These are phyloP conservation scores for Macrocybe gigantea DNA, from an alignment of 768 basidiomycete genomes.

Conservation along the genomic window DNA sequence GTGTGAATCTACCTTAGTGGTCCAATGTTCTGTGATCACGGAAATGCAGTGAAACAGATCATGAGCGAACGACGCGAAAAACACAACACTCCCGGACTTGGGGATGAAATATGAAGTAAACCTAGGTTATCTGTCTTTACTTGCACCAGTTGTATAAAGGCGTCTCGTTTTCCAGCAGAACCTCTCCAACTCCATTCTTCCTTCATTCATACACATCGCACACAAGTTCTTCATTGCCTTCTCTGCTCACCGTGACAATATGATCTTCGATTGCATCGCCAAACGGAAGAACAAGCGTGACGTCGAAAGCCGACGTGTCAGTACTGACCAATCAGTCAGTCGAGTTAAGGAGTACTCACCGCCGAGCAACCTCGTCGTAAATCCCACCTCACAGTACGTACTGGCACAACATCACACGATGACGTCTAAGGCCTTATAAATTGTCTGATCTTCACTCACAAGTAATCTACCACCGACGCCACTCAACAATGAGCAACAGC, in stretches of 20 bases:
- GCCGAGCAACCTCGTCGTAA: conserved; percentile 58
- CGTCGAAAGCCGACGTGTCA: conserved; percentile 1
- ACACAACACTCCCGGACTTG: too few species aligned
- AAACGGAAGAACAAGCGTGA: not conserved
- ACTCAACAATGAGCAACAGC: not conserved
- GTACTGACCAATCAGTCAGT: too few species aligned
- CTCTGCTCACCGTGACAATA: conserved; percentile 58
- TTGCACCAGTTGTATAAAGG: too few species aligned
- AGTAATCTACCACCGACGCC: conserved; percentile 31
- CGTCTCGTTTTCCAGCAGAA: too few species aligned
- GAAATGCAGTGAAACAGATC: too few species aligned
- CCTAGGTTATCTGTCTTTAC: too few species aligned
- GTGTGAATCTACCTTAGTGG: too few species aligned
- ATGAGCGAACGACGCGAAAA: too few species aligned
- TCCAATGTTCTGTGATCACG: too few species aligned
- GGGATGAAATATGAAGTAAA: too few species aligned
- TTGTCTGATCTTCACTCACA: conserved; percentile 23
- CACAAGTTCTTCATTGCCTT: conserved; percentile 55
- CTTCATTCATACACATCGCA: conserved; percentile 35
- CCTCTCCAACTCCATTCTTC: not conserved
- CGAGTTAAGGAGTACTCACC: conserved; percentile 28
- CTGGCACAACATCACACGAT: conserved; percentile 23
- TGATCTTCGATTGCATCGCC: conserved; percentile 36
- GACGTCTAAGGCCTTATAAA: not conserved
- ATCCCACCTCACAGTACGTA: conserved; percentile 72